Evolutionary conservation across 805 yeast genomes (phyloP), one percentile per base, ranked within the genome.

Genomic region (Kregervanrija fluxuum): DNA sequence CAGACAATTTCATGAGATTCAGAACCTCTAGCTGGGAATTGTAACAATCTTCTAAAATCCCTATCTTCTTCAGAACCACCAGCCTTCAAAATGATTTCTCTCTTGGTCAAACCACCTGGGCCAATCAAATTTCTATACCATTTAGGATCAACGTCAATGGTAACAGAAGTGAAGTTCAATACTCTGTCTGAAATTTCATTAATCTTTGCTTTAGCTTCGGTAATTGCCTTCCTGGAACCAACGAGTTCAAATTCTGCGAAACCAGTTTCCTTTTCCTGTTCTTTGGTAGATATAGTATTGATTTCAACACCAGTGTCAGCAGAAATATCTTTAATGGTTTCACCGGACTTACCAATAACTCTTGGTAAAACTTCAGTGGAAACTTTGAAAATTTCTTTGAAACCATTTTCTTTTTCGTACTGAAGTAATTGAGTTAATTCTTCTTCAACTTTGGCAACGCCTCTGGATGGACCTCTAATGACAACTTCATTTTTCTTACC

Each of bases 331-430:
- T 81, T 85, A 57, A 93, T 83, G 42, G 74, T 76, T 49, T 86
- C 91, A 60, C 98, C 97, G 48, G 74, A 72, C 58, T 85, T 88
- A 56, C 99, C 99, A 61, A 93, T 89, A 47, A 93, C 80, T 59
- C 88, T 75, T 15, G 96, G 75, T 48, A 91, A 75, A n/a, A 88
- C 82, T 48, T 74, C 77, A 37, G 73, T 61, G 34, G 96, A 95
- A 42, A 93, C 82, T 39, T 67, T 60, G 35, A 91, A 61, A n/a
- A 69, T 66, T 51, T 78, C 71, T 46, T 75, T 73, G 66, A 78
- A 77, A 13, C 95, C 91, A 59, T 89, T 87, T 54, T 86, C 95
- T 57, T 76, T 82, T 65, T 90, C 98, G 63, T 83, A 93, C 53
- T 84, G 82, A 53, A 86, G 71, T 50, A 95, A 73, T 45, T 89